These are phyloP conservation scores for Cyberlindnera suaveolens DNA, from an alignment of 805 yeast species.

Conservation along the genomic window DNA sequence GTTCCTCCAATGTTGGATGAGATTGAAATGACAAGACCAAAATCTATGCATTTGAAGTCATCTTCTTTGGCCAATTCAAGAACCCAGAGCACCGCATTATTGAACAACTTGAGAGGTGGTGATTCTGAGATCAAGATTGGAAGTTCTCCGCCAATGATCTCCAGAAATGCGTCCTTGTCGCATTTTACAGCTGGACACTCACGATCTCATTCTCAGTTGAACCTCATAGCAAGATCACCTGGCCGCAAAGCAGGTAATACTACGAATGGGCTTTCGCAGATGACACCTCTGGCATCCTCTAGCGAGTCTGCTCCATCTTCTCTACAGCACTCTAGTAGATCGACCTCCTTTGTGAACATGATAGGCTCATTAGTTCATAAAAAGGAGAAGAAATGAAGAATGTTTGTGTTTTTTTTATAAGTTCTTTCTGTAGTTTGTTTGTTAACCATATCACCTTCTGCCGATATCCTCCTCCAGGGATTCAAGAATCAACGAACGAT, in stretches of 20 bases:
- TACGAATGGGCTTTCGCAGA: background rate
- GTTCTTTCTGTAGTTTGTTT: no score
- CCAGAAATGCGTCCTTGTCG: background rate
- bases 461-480: no score
- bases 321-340: conserved; percentile 11
- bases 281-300: conserved; percentile 1
- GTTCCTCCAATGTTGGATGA: conserved; percentile 18
- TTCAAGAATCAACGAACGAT: no score
- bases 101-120: conserved; percentile 18
- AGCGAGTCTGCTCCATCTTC: conserved; percentile 1
- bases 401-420: no score
- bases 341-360: conserved; percentile 22
- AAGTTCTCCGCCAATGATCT: background rate
- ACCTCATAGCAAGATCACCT: background rate
- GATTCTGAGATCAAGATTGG: background rate
- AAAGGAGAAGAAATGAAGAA: conserved; percentile 12
- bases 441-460: no score
- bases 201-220: background rate
- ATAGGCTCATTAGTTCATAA: conserved; percentile 22
- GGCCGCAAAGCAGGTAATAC: background rate
- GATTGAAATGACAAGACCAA: conserved; percentile 18
- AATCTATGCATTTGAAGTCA: conserved; percentile 21
- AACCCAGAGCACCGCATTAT: conserved; percentile 21
- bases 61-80: conserved; percentile 23
- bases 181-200: background rate